Evolutionary conservation across 2,329 filamentous ascomycete genomes (phyloP).

Genomic region (Helicocarpus griseus): DNA sequence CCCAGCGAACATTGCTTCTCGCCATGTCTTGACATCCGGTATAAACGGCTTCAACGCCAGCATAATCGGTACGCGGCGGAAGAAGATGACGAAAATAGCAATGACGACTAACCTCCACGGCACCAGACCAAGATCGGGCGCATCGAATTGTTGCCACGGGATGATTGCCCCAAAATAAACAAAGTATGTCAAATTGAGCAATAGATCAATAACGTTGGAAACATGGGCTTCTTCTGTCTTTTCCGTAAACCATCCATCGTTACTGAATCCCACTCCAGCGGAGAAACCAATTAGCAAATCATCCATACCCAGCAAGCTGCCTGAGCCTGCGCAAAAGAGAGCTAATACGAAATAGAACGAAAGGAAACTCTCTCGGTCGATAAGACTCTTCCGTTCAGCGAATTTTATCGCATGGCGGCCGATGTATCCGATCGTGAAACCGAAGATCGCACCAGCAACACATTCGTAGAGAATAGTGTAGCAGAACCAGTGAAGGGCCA

Average conservation of each 20-base stretch:
- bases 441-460: constrained; percentile 81
- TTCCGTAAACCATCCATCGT: constrained; percentile 96
- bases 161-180: constrained; percentile 97
- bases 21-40: constrained; percentile 95
- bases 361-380: constrained; percentile 93
- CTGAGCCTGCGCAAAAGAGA: constrained; percentile 89
- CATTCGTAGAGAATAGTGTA: constrained; percentile 91
- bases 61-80: constrained; percentile 95
- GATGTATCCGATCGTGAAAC: constrained; percentile 77
- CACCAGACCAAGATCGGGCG: constrained; percentile 58
- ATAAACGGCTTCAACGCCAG: constrained; percentile 81
- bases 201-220: constrained; percentile 95
- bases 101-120: constrained; percentile 92
- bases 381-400: constrained; percentile 73
- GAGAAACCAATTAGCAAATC: constrained; percentile 92
- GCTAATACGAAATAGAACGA: constrained; percentile 98
- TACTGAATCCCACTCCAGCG: constrained; percentile 95
- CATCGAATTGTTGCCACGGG: constrained; percentile 87
- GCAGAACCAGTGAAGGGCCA: constrained; percentile 79
- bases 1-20: constrained; percentile 89
- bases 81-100: constrained; percentile 86
- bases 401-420: constrained; percentile 83
- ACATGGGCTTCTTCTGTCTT: constrained; percentile 98
- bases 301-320: constrained; percentile 82
- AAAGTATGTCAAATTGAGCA: constrained; percentile 96